Conservation (phyloP, 2,329 filamentous ascomycete genomes). For the Atkinsonella hypoxylon region DNA sequence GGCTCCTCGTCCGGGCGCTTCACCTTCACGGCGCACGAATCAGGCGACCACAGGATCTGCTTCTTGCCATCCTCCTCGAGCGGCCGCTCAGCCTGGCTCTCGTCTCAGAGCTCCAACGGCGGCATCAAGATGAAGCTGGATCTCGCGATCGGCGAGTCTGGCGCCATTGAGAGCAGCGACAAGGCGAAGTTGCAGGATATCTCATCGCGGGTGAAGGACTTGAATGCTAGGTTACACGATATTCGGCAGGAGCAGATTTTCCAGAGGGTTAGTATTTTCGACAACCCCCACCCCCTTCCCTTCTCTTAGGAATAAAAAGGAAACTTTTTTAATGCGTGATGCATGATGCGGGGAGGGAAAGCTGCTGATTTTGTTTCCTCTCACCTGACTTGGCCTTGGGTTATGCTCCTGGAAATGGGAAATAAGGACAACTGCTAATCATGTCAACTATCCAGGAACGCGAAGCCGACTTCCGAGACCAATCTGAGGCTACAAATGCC, state of each 20-base stretch:
- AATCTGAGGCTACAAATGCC: slow-evolving; percentile 85
- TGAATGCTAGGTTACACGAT: slow-evolving; percentile 78
- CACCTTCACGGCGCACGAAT: slow-evolving; percentile 88
- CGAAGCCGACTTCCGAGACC: slow-evolving; percentile 95
- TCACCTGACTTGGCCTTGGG: no score
- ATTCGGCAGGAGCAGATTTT: slow-evolving; percentile 92
- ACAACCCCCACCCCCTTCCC: no score
- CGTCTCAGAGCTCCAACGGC: slow-evolving; percentile 50
- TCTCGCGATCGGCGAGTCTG: slow-evolving; percentile 87
- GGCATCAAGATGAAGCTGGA: slow-evolving; percentile 79
- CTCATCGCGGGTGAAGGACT: slow-evolving; percentile 73
- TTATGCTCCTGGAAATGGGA: background rate
- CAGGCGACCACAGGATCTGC: slow-evolving; percentile 93
- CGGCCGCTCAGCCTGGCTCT: slow-evolving; percentile 60
- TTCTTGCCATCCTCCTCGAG: slow-evolving; percentile 73
- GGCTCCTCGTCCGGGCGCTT: slow-evolving; percentile 69
- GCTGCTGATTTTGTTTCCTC: no score
- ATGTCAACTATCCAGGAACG: slow-evolving; percentile 53
- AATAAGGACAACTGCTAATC: background rate
- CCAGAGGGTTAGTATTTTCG: slow-evolving; percentile 55
- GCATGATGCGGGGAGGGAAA: no score
- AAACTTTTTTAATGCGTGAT: background rate
- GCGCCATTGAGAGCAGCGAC: slow-evolving; percentile 84
- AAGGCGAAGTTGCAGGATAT: slow-evolving; percentile 89
- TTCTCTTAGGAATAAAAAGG: background rate